Evolutionary conservation across 129 eudicot genomes (phyloP), one percentile per base, ranked within the genome.

Genomic region (Sambucus nigra): DNA sequence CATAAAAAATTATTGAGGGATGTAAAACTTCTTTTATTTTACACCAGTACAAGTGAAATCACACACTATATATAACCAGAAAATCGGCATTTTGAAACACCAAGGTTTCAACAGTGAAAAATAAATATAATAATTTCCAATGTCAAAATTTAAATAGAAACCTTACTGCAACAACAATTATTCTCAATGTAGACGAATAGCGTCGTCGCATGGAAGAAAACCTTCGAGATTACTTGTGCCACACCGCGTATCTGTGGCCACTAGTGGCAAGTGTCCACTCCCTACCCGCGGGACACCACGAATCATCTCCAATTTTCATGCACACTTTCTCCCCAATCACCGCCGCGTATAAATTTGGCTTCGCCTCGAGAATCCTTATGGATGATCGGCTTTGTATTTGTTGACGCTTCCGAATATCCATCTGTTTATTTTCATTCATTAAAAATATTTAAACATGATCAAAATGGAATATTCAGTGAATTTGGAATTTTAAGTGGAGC

Each of bases 231-330:
- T 75, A 86, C 72, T 80, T 84, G 39, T 67, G 76, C 97, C 94
- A 88, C 46, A 88, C 97, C 2, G 97, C 97, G 5, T 88, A 88
- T 63, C 82, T 71, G 65, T 84, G 76, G 18, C 97, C 97, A 32
- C 82, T 81, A 44, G 93, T 76, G 6, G 88, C 92, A 21, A 88
- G 81, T 31, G 72, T 73, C 97, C 97, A 88, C 69, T 84, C 93
- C 38, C 60, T 69, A 33, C 95, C 83, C 1, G 78, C 55, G 4
- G 97, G 97, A 66, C 92, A 77, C 97, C 97, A 88, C 2, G 92
- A 84, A 32, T 84, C 88, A n/a, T 87, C 86, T 25, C 97, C 95
- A 22, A 88, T 75, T 70, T 88, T 88, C 97, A 88, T 81, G 60
- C 80, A 66, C 48, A 88, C 16, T 39, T 78, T 88, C 53, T 88